Percentiles rank a stretch among this genome's conserved stretches.
Evolutionary conservation across 23 red algal species (phyloP).

Genomic region (Gracilaria vermiculophylla): DNA sequence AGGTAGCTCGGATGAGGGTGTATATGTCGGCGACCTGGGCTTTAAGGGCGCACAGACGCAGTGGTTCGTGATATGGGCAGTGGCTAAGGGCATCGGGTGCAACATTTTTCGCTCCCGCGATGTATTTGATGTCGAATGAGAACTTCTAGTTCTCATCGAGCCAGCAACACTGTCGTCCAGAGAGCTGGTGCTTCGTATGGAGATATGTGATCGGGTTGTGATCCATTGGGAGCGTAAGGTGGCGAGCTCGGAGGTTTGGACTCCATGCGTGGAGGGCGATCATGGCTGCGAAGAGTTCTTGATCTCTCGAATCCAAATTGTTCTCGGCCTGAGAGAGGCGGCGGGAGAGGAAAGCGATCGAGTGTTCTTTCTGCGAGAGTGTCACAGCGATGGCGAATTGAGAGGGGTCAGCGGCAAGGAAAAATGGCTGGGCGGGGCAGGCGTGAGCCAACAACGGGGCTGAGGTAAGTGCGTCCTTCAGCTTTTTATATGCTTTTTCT

Average conservation of each 20-base stretch:
- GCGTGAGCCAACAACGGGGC: neutral
- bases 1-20: neutral
- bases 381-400: neutral
- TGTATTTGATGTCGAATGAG: neutral
- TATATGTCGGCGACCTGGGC: neutral
- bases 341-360: neutral
- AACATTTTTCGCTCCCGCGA: neutral
- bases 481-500: no score
- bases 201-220: conserved; percentile 18
- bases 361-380: neutral
- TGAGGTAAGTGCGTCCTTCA: neutral
- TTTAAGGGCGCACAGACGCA: neutral
- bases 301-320: neutral
- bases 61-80: neutral
- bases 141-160: neutral
- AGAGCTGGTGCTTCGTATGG: neutral
- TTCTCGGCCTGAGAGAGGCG: neutral
- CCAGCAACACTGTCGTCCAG: neutral
- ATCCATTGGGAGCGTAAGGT: neutral
- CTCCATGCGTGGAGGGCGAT: neutral
- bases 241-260: neutral
- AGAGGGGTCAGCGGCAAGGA: neutral
- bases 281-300: neutral
- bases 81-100: conserved; percentile 15
- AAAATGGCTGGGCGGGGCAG: neutral